Base-by-base conservation (phyloP, 805 yeast genomes). In the Yarrowia bubula region DNA sequence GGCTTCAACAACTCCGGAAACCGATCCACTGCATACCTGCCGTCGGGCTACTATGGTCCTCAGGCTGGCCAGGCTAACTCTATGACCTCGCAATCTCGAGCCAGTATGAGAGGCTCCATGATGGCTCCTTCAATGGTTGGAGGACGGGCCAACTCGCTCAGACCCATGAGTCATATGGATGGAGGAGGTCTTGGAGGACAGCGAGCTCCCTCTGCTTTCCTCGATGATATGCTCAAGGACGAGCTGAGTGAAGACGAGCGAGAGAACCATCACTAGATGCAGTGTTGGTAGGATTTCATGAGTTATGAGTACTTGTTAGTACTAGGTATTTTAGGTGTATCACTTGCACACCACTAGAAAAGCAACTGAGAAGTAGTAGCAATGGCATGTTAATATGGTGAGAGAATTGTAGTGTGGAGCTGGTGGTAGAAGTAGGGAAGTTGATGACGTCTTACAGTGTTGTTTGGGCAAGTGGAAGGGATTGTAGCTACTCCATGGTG, bases 121-220 rank as follows among this genome's bases (percentile, higher is more conserved):
- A 1, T 41, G 37, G 47, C 61, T 31, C 61, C 48, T n/a, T 22
- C 50, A 31, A 22, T 53, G 31, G 43, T 4, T 15, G 64, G 50
- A 10, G 51, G 51, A 10, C 41, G 64, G 6, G 50, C 64, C 39
- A 33, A 35, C 22, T 47, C 62, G 33, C 33, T 41, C 22, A 37
- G 67, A 9, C 55, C 65, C 41, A 64, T 55, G 50, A 68, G 65
- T 28, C 67, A 50, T 17, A 46, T 48, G 62, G 61, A 39, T 22
- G 47, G 41, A 11, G 46, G 55, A 17, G 33, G 10, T 14, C 43
- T 51, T 1, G 58, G 61, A 3, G 61, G 61, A n/a, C 44, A 18
- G 5, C 68, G 79, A 4, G 77, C 78, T 15, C 79, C 80, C 9
- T 74, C 76, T 53, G 74, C 75, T 8, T 77, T 72, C 61, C 70